Base-by-base conservation (phyloP, 225 moss, liverwort and hornwort genomes). In the Thuidium tamariscinum region DNA sequence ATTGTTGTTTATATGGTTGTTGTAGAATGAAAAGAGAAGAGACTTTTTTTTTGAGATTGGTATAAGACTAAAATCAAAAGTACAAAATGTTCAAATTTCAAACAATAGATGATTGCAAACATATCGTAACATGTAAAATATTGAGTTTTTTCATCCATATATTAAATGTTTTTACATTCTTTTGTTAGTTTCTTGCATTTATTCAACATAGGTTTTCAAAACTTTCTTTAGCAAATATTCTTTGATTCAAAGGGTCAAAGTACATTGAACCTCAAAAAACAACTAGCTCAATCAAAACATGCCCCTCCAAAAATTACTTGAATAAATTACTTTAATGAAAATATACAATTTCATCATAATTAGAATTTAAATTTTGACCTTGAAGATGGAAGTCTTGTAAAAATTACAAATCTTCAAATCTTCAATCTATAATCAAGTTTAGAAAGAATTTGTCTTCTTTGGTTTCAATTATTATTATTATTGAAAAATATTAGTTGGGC, bases 41-140 rank as follows among this genome's bases (percentile, higher is more conserved):
- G 4, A 11, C 7, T 18, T 1, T 17, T 29, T 27, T 27, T 46
- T 44, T 10, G 5, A 46, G 1, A 72, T 72, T 72, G 11, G 18
- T 30, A 6, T 44, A 11, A 29, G 46, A 9, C 9, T 3, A 11
- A 11, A 46, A 18, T 18, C 18, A 11, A 5, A 9, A 72, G 11
- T 11, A 72, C 10, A 10, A 46, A 72, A 29, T 4, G 29, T 29
- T 46, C 18, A 72, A 46, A 72, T 72, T 72, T 72, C 18, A 46
- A 46, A 71, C 2, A 29, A 46, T 0, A 0, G 1, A 18, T 46
- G 46, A 72, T 18, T 44, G 4, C 17, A 46, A 72, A 30, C 14
- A 72, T 46, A 9, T 0, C 27, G 16, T 44, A 71, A 71, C 1
- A 27, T 0, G 0, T 0, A 0, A 1, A 29, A 4, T 46, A 46